Base-by-base conservation (phyloP, 768 basidiomycete species). In the Lentinula boryana region DNA sequence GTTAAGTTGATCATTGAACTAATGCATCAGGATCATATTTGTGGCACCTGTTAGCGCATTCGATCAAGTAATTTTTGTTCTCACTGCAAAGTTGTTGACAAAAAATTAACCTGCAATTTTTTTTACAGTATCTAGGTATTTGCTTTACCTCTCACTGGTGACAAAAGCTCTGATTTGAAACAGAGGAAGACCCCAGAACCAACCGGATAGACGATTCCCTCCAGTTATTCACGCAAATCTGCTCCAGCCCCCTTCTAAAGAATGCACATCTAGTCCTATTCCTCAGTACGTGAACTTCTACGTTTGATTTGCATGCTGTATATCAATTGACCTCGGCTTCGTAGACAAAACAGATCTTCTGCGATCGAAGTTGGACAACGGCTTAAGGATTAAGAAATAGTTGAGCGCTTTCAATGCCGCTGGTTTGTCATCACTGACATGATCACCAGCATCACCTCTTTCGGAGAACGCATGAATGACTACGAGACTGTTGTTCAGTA, bases 121-220 rank as follows among this genome's bases (percentile, higher is more conserved):
- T 9, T 9, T 27, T 31, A 4, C n/a, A 58, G 44, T 58, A 58
- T 49, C 57, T 48, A 12, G 58, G 50, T 50, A 33, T 16, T 56
- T 51, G 50, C 21, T 18, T 60, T 7, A 23, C n/a, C 58, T 55
- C 56, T 59, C 51, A 64, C 61, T 58, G 40, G 33, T 12, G 16
- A 38, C 49, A 8, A 56, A 40, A 13, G 63, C 62, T 35, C 62
- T 50, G 23, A 6, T 40, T 63, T 51, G 51, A 40, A 32, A 13
- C 65, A 93, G 89, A 93, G 68, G 92, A 94, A 75, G 92, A 94
- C 68, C 87, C 88, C 32, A 81, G 87, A 60, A 88, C 88, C 43
- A 94, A 94, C 66, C 78, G 92, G 53, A 91, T 94, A 35, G 90
- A 93, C 63, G 92, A 94, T 69, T 93, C 91, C 0, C 73, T 94